These are phyloP conservation scores for Eucalyptus brandiana DNA, from an alignment of 345 rosid genomes.

Conservation along the genomic window DNA sequence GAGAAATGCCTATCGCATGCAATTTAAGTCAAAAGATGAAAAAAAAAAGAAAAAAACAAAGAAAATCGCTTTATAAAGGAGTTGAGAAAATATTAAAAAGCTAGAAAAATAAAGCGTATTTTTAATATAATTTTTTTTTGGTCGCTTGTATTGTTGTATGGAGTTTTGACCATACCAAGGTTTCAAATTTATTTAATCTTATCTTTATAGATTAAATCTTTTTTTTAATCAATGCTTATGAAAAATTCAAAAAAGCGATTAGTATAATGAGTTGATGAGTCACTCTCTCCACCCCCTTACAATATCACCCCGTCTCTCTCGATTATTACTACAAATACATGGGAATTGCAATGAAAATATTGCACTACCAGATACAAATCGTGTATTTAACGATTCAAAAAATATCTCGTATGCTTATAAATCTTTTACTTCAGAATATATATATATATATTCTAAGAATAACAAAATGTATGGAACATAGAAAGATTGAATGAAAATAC, in stretches of 20 bases:
- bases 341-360: neutral
- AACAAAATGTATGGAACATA: neutral
- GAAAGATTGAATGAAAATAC: neutral
- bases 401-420: neutral
- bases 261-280: neutral
- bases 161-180: neutral
- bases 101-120: neutral
- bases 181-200: neutral
- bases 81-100: neutral
- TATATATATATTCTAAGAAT: neutral
- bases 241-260: neutral
- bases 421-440: neutral
- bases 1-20: no score
- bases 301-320: neutral
- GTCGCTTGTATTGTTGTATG: neutral
- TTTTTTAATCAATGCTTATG: neutral
- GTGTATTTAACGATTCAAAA: neutral
- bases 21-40: no score
- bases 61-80: neutral
- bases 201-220: neutral
- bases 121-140: neutral
- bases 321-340: neutral
- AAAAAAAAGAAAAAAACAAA: no score
- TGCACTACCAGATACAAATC: neutral
- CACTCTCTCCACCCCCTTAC: neutral